phyloP scores from a whole-genome alignment of 1,284 basidiomycete genomes.

The Melampsora abietis-canadensis region DNA sequence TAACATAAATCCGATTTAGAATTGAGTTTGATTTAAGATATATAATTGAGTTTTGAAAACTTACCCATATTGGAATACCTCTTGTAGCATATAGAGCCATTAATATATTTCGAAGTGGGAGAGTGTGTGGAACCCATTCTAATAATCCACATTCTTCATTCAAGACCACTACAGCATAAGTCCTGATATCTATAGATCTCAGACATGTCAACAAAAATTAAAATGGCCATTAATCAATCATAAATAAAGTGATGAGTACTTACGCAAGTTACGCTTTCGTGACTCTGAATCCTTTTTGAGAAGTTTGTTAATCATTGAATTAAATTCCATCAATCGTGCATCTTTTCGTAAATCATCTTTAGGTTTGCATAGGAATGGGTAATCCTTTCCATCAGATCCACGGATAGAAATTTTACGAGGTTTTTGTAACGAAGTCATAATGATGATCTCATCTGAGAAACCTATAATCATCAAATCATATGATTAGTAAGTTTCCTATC shows the following conservation, averaged over 20 bases:
- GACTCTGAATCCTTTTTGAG: slow-evolving; percentile 79
- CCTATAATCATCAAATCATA: slow-evolving; percentile 55
- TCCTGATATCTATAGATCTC: slow-evolving; percentile 71
- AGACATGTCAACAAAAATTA: slow-evolving; percentile 12
- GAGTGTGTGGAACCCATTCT: slow-evolving; percentile 96
- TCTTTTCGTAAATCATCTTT: slow-evolving; percentile 98
- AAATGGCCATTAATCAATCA: slow-evolving; percentile 14
- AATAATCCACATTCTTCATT: slow-evolving; percentile 97
- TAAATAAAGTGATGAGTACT: slow-evolving; percentile 49
- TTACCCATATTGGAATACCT: slow-evolving; percentile 56
- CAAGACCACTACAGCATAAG: slow-evolving; percentile 91
- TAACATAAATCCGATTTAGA: slow-evolving; percentile 24
- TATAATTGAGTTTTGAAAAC: slow-evolving; percentile 4
- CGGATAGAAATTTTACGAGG: slow-evolving; percentile 86
- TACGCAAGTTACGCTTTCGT: slow-evolving; percentile 79
- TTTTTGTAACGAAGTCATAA: slow-evolving; percentile 89
- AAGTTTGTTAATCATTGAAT: slow-evolving; percentile 95
- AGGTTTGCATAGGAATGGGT: slow-evolving; percentile 94
- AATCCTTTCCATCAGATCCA: slow-evolving; percentile 76
- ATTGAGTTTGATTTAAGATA: slow-evolving; percentile 4
- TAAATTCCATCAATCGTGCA: slow-evolving; percentile 96
- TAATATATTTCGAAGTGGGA: slow-evolving; percentile 76
- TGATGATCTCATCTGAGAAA: slow-evolving; percentile 75
- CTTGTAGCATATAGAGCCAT: slow-evolving; percentile 68
- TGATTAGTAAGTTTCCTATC: neutral